Evolutionary conservation across 1,284 basidiomycete genomes (phyloP).

Genomic region (Tranzscheliella williamsii): DNA sequence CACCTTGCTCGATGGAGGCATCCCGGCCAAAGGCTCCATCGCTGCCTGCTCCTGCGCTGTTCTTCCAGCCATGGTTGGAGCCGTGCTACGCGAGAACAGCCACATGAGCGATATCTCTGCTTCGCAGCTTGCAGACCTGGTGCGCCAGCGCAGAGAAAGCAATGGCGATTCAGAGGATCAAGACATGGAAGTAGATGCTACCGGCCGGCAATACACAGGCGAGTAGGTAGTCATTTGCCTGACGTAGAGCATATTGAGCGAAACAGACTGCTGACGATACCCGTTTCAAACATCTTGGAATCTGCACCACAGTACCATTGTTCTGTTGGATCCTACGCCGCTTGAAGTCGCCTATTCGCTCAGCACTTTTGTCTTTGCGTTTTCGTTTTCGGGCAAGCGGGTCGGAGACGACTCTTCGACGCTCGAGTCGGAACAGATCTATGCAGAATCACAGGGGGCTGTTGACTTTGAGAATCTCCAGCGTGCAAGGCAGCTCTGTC

Average conservation of each 20-base stretch:
- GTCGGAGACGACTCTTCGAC: neutral
- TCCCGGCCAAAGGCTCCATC: constrained; percentile 63
- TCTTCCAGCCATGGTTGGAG: constrained; percentile 61
- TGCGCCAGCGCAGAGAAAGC: constrained; percentile 20
- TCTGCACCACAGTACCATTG: constrained; percentile 12
- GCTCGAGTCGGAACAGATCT: constrained; percentile 17
- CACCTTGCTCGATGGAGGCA: constrained; percentile 63
- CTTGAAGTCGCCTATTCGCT: constrained; percentile 39
- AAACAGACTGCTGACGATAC: neutral
- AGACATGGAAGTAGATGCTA: neutral
- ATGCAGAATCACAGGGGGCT: constrained; percentile 27
- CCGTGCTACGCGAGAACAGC: constrained; percentile 32
- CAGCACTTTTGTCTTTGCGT: constrained; percentile 53
- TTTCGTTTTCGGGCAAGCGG: constrained; percentile 38
- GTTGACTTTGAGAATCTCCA: constrained; percentile 22
- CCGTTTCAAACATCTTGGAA: neutral
- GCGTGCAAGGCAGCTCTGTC: neutral
- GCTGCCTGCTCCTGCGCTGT: constrained; percentile 63
- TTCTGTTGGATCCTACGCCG: constrained; percentile 51
- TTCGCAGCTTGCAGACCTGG: constrained; percentile 18
- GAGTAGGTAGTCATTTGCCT: constrained; percentile 12
- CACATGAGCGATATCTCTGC: constrained; percentile 11
- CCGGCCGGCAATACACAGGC: constrained; percentile 11
- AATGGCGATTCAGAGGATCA: constrained; percentile 4
- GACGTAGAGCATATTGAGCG: too few species aligned